Percentiles rank a stretch among this genome's conserved stretches.
Conservation (phyloP, 1,284 basidiomycete genomes). For the Ceratobasidium theobromae region DNA sequence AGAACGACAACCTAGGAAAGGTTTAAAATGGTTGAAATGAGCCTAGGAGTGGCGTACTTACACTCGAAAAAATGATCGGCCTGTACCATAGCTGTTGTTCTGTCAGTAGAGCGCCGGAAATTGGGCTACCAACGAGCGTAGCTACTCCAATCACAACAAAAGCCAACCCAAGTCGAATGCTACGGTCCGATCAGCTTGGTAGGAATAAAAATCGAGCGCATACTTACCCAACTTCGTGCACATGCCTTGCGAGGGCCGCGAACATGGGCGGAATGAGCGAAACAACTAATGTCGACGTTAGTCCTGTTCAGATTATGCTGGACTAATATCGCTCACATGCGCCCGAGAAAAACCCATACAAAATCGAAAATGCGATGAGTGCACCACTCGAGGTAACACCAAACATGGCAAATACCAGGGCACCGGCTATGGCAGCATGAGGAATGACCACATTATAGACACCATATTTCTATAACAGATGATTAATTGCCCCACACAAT, state of each 20-base stretch:
- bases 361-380: constrained; percentile 6
- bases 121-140: constrained; percentile 20
- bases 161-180: constrained; percentile 23
- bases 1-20: constrained; percentile 6
- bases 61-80: constrained; percentile 16
- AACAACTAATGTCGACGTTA: too few relatives aligned
- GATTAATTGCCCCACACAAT: not conserved
- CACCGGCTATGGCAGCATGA: constrained; percentile 8
- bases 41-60: not conserved
- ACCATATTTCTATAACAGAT: constrained; percentile 30
- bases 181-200: not conserved
- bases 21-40: not conserved
- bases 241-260: not conserved
- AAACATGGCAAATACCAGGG: constrained; percentile 29
- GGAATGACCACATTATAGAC: constrained; percentile 32
- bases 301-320: too few relatives aligned
- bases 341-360: constrained; percentile 32
- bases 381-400: constrained; percentile 10
- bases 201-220: not conserved
- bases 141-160: constrained; percentile 17
- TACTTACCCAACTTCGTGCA: constrained; percentile 29
- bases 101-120: constrained; percentile 20
- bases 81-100: constrained; percentile 25
- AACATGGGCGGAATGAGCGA: constrained; percentile 23
- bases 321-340: constrained; percentile 2